Base-by-base conservation (phyloP, 75 land plant species). In the Larix kaempferi region DNA sequence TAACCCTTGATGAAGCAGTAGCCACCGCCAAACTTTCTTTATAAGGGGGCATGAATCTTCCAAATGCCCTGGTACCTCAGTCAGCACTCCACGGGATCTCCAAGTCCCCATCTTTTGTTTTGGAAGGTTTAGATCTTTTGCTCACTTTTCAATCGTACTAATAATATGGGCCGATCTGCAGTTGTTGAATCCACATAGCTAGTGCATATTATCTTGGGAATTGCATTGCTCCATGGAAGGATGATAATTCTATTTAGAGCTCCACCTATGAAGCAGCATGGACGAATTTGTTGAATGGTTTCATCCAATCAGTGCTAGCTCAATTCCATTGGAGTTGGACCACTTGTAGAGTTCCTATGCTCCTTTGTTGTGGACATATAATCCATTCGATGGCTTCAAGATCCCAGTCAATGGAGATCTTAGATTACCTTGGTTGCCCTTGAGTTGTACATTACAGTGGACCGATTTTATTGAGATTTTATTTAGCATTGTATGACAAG, bases 181-280 rank as follows among this genome's bases (percentile, higher is more conserved):
- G 23, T 69, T 69, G 52, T 69, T 11, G 73, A 69, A 69, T 69
- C 73, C 52, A 69, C 72, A 21, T 44, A 44, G 54, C 54, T 69
- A 69, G 25, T 69, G 23, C 44, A 41, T 25, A n/a, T n/a, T 41
- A 6, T 35, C 1, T 65, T 65, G 16, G 69, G n/a, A 65, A 37
- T 33, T 5, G 14, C 14, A 65, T 21, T 33, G 41, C 41, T 41
- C 49, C 49, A 17, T 19, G 49, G 72, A 44, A 37, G 44, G 21
- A 67, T 67, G 72, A 35, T 67, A 35, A 19, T 67, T 67, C 72
- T 39, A 19, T 15, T 67, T 67, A 21, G 29, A 67, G 72, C 12
- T 11, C 72, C 12, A 2, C 33, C 0, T 39, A 17, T 67, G 72
- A 39, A 39, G 49, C 23, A 39, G 44, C 10, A 44, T 37, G 44